Percentiles rank a stretch among this genome's conserved stretches.
Evolutionary conservation across 192 early-diverging fungal genomes (phyloP).

Genomic region (Umbelopsis vinacea): DNA sequence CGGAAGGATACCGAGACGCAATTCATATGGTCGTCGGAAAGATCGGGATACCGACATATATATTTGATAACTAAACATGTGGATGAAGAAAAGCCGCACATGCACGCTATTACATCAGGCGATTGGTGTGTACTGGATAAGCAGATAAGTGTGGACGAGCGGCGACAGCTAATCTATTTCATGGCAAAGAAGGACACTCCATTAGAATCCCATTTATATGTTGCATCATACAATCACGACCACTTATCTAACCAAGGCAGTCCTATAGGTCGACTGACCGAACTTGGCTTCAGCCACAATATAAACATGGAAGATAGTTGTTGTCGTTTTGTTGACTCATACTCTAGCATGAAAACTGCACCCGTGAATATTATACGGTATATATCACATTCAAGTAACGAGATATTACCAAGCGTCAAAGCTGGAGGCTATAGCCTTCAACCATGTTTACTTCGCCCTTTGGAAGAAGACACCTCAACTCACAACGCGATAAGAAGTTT

Average conservation of each 20-base stretch:
- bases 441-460: not conserved
- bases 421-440: not conserved
- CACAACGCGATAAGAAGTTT: not conserved
- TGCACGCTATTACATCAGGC: slow-evolving; percentile 57
- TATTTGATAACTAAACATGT: slow-evolving; percentile 48
- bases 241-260: not conserved
- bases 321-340: slow-evolving; percentile 51
- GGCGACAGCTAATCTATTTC: slow-evolving; percentile 61
- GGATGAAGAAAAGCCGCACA: slow-evolving; percentile 13
- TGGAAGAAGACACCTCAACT: not conserved
- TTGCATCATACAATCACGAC: slow-evolving; percentile 40
- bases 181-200: slow-evolving; percentile 59
- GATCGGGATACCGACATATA: slow-evolving; percentile 64
- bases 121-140: slow-evolving; percentile 64
- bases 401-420: not conserved
- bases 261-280: slow-evolving; percentile 41
- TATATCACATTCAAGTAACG: slow-evolving; percentile 20
- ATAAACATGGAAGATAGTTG: slow-evolving; percentile 43
- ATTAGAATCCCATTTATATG: slow-evolving; percentile 68
- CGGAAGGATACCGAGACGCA: slow-evolving; percentile 23
- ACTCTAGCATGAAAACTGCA: slow-evolving; percentile 50
- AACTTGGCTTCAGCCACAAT: slow-evolving; percentile 55
- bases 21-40: slow-evolving; percentile 62
- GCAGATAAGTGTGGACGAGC: slow-evolving; percentile 57
- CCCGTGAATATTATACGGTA: slow-evolving; percentile 41